phyloP scores from a whole-genome alignment of 768 basidiomycete species.

The Leccinum longicurvipes region DNA sequence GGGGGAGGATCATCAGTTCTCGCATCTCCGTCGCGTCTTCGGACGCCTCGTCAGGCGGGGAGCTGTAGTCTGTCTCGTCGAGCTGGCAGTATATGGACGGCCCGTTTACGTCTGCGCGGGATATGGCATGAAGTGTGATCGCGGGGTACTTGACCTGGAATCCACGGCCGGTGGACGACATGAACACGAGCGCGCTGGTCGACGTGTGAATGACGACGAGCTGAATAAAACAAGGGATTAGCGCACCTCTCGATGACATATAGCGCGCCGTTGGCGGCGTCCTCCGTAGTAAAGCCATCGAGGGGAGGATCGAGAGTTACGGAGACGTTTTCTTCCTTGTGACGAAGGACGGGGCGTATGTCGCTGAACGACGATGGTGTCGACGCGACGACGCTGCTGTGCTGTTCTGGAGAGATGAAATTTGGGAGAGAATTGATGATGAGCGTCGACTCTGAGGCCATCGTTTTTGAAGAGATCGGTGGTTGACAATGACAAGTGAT shows the following conservation, averaged over 20 bases:
- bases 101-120: constrained; percentile 53
- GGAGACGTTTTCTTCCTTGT: constrained; percentile 69
- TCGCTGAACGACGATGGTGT: constrained; percentile 83
- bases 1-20: constrained; percentile 77
- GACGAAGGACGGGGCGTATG: constrained; percentile 79
- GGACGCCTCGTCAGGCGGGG: constrained; percentile 34
- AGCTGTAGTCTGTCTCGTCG: constrained; percentile 54
- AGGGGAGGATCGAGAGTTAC: constrained; percentile 68
- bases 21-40: constrained; percentile 55
- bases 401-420: constrained; percentile 62
- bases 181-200: constrained; percentile 71
- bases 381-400: constrained; percentile 60
- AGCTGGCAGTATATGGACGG: constrained; percentile 93
- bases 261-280: constrained; percentile 59
- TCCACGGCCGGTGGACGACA: constrained; percentile 64
- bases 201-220: constrained; percentile 2
- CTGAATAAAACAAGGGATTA: background rate
- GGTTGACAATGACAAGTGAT: background rate
- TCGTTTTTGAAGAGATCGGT: background rate
- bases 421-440: constrained; percentile 41
- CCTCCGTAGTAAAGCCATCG: constrained; percentile 52
- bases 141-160: constrained; percentile 86
- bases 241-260: constrained; percentile 84
- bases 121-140: constrained; percentile 92
- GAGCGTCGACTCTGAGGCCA: constrained; percentile 19